phyloP scores from a whole-genome alignment of 176 grass and related monocot species.

The Oryza coarctata region DNA sequence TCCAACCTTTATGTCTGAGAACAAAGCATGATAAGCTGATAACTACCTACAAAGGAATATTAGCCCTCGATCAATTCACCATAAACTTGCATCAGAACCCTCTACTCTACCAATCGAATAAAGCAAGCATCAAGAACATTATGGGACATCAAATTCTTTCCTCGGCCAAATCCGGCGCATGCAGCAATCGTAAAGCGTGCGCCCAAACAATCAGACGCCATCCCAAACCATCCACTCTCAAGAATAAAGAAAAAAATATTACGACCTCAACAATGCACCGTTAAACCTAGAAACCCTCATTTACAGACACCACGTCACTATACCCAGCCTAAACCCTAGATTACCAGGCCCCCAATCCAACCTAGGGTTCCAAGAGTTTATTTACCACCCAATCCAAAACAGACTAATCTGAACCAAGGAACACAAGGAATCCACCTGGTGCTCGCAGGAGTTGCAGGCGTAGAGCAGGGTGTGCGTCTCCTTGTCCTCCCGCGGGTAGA shows the following conservation, averaged over 20 bases:
- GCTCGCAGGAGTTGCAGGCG: conserved; percentile 66
- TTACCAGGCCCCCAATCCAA: background rate
- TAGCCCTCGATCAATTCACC: background rate
- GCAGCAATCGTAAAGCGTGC: background rate
- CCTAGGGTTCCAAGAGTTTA: conserved; percentile 33
- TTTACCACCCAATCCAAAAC: conserved; percentile 9
- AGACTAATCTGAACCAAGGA: background rate
- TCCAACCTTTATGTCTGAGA: background rate
- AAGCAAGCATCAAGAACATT: background rate
- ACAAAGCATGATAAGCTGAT: background rate
- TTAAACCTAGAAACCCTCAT: conserved; percentile 1
- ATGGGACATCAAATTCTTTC: background rate
- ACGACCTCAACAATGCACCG: background rate
- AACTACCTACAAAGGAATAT: background rate
- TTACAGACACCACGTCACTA: conserved; percentile 22
- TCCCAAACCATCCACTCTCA: background rate
- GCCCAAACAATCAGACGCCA: background rate
- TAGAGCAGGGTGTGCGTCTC: conserved; percentile 64
- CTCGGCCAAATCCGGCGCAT: background rate
- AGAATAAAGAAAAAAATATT: background rate
- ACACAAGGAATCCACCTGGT: conserved; percentile 46
- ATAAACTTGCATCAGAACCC: background rate
- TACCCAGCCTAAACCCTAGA: conserved; percentile 25
- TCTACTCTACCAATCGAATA: background rate
- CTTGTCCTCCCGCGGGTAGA: conserved; percentile 86